A percentile compares a stretch with the other conserved stretches of the same genome.
These are phyloP conservation scores for Torulaspora globosa DNA, from an alignment of 1,139 yeast species.

Conservation along the genomic window DNA sequence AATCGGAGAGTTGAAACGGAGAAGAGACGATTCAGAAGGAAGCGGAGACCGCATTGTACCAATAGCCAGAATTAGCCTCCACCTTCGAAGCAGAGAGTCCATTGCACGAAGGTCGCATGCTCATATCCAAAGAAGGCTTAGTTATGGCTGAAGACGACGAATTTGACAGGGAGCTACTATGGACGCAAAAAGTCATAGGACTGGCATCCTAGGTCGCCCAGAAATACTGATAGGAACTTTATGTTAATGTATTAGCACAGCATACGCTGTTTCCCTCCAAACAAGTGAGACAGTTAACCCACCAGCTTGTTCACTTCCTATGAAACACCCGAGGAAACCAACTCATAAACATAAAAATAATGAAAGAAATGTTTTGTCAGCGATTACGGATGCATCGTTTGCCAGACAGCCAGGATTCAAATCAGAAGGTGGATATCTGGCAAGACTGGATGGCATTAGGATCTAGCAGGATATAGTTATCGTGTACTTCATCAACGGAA, in stretches of 20 bases:
- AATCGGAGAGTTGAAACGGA: no score
- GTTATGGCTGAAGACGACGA: neutral
- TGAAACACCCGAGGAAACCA: neutral
- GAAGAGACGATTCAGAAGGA: no score
- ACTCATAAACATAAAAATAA: neutral
- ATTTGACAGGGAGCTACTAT: neutral
- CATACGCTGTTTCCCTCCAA: neutral
- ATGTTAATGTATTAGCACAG: neutral
- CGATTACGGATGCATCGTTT: neutral
- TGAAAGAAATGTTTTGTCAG: neutral
- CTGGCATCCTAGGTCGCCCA: conserved; percentile 3
- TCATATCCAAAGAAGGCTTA: neutral
- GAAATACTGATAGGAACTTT: conserved; percentile 2
- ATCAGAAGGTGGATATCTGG: no score
- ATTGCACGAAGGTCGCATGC: no score
- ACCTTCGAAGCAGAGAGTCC: no score
- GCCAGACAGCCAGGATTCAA: neutral
- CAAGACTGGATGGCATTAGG: no score
- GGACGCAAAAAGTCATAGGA: conserved; percentile 3
- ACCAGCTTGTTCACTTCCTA: neutral
- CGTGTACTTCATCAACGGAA: no score
- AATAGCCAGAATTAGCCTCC: no score
- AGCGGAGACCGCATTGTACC: no score
- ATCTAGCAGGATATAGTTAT: no score
- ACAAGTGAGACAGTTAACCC: neutral